phyloP scores from a whole-genome alignment of 164 flowering plant species.

The Vitis riparia region DNA sequence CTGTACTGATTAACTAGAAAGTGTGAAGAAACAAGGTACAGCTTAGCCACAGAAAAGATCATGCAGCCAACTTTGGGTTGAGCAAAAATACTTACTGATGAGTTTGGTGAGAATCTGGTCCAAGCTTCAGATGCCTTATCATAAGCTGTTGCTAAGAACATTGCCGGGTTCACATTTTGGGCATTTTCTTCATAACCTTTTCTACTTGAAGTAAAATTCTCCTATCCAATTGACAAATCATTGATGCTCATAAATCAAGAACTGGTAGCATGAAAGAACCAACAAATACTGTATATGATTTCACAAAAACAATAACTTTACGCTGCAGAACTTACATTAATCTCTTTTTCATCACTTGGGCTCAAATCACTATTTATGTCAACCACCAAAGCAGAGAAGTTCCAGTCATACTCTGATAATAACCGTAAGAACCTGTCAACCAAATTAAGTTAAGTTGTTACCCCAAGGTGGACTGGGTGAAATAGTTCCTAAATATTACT shows the following conservation, averaged over 20 bases:
- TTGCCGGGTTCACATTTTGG: slow-evolving; percentile 46
- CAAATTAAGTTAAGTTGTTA: slow-evolving; percentile 1
- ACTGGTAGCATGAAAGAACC: no score
- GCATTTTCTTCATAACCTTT: slow-evolving; percentile 43
- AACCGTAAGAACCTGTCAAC: slow-evolving; percentile 71
- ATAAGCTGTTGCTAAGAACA: slow-evolving; percentile 86
- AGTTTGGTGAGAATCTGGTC: slow-evolving; percentile 69
- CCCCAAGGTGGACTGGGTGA: no score
- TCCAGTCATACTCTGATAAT: slow-evolving; percentile 86
- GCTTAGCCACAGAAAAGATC: background rate
- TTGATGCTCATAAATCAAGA: no score
- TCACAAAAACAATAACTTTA: background rate
- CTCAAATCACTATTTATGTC: slow-evolving; percentile 80
- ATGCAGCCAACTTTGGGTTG: background rate
- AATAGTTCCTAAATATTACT: no score
- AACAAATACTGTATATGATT: no score
- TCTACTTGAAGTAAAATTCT: slow-evolving; percentile 61
- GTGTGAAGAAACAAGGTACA: background rate
- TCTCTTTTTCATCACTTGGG: slow-evolving; percentile 57
- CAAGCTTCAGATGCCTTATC: slow-evolving; percentile 94
- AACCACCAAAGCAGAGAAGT: slow-evolving; percentile 69
- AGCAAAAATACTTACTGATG: slow-evolving; percentile 46
- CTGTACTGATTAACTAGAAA: background rate
- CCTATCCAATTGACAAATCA: slow-evolving; percentile 33
- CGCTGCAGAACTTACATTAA: slow-evolving; percentile 50